A percentile compares a stretch with the other conserved stretches of the same genome.
These are phyloP conservation scores for Emergomyces africanus DNA, from an alignment of 2,329 filamentous ascomycete genomes.

Conservation along the genomic window DNA sequence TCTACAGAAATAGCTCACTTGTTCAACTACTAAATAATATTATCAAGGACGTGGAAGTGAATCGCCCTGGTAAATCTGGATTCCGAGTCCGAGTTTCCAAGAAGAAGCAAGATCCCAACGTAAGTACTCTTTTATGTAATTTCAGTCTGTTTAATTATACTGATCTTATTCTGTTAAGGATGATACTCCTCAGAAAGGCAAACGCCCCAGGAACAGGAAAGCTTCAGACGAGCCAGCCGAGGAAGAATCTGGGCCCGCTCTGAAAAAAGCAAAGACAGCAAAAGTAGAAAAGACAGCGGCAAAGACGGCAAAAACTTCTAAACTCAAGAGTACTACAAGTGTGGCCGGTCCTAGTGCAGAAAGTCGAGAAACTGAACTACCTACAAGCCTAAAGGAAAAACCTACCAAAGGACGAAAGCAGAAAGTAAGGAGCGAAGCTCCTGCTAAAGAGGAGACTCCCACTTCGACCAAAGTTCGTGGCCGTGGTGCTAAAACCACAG, in stretches of 20 bases:
- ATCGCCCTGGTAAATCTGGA: constrained; percentile 53
- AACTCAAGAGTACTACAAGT: constrained; percentile 3
- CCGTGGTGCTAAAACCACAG: constrained; percentile 7
- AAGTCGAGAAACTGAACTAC: constrained; percentile 4
- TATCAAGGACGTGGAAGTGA: constrained; percentile 58
- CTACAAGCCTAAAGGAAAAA: constrained; percentile 3
- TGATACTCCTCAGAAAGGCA: constrained; percentile 23
- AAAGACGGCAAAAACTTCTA: constrained; percentile 7
- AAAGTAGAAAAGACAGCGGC: too few species aligned
- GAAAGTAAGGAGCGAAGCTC: constrained; percentile 11
- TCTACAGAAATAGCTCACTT: background rate
- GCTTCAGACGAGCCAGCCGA: constrained; percentile 9
- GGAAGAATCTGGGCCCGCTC: constrained; percentile 9
- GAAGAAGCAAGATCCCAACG: constrained; percentile 14
- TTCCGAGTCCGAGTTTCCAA: constrained; percentile 39
- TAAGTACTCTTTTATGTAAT: constrained; percentile 2
- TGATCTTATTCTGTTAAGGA: constrained; percentile 14
- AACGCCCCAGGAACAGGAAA: constrained; percentile 23
- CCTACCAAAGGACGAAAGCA: constrained; percentile 4
- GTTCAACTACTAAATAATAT: background rate
- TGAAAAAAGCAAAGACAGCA: constrained; percentile 11
- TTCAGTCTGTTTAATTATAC: background rate
- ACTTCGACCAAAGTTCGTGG: constrained; percentile 10
- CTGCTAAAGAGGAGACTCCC: constrained; percentile 11
- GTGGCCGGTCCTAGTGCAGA: constrained; percentile 2